Base-by-base conservation (phyloP, 495 filamentous ascomycete species). In the Parathielavia hyrcaniae region DNA sequence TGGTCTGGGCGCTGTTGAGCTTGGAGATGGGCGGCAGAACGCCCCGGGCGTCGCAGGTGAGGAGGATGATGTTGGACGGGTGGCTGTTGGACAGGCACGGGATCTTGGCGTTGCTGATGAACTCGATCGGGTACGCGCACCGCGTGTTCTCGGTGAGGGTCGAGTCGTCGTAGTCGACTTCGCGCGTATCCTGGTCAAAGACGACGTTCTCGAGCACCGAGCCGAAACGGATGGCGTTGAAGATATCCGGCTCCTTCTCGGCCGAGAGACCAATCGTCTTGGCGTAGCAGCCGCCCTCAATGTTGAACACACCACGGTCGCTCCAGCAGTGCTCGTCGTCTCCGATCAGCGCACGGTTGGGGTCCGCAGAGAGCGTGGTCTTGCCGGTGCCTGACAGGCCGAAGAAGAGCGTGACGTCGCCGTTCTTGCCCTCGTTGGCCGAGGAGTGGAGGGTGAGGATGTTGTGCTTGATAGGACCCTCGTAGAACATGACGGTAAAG, bases 281-380 rank as follows among this genome's bases (percentile, higher is more conserved):
- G 75, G 93, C 93, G 77, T 98, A 98, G 83, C 93, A 97, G 64
- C 93, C 93, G 69, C 93, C 93, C 80, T 98, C 93, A 61, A 98
- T 97, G 83, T 98, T 98, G 86, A 98, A 98, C 68, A 98, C 86
- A 71, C 93, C 93, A 35, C 71, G 83, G 72, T 98, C 93, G 65
- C 86, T 91, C 93, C 93, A 98, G 86, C 91, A 96, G 82, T 98
- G 93, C 84, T 98, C 93, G 75, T 98, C 93, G 66, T 98, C 93
- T 75, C 93, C 93, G 65, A 98, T 98, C 61, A 98, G 76, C 56
- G 88, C 85, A 72, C 93, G 90, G 79, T 97, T 95, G 70, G 90
- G 89, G 70, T 98, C 93, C 48, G 93, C 93, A 56, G 93, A 97
- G 50, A 98, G 80, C 26, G 93, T 98, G 51, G 93, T 98, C 85